phyloP scores from a whole-genome alignment of 306 rosid species.

The Dalbergia cochinchinensis region DNA sequence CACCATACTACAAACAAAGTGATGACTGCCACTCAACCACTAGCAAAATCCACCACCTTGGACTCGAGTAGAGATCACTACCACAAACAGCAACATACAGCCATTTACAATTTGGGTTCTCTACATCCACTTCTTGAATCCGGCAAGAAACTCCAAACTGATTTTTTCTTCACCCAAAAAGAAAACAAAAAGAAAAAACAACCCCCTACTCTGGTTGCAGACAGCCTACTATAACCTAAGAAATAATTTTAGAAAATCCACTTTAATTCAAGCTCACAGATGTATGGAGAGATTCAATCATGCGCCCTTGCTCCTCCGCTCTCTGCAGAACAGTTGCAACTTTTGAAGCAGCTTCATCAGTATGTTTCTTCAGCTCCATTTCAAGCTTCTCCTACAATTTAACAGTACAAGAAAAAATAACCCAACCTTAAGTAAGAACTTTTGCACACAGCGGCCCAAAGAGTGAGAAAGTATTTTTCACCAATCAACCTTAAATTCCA shows the following conservation, averaged over 20 bases:
- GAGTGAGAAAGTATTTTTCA: background rate
- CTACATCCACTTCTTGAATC: background rate
- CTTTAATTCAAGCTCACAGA: conserved; percentile 64
- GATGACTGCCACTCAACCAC: no score
- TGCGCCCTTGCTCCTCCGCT: conserved; percentile 90
- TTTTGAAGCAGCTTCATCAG: conserved; percentile 81
- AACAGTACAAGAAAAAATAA: conserved; percentile 27
- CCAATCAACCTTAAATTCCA: conserved; percentile 75
- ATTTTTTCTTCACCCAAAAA: background rate
- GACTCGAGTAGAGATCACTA: no score
- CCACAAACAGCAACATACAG: no score
- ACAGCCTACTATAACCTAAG: background rate
- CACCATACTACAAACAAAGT: no score
- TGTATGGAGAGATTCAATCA: conserved; percentile 95
- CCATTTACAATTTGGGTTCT: background rate
- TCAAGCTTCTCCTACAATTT: conserved; percentile 74
- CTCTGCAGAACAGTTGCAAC: conserved; percentile 87
- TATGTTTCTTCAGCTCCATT: conserved; percentile 75
- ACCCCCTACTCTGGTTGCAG: conserved; percentile 11
- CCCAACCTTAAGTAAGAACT: background rate
- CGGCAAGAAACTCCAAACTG: conserved; percentile 1
- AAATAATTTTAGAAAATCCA: background rate
- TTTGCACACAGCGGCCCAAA: background rate
- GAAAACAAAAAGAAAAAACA: background rate
- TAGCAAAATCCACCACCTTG: no score